Conservation (phyloP, 2,329 filamentous ascomycete genomes). For the Scytalidium lignicola region DNA sequence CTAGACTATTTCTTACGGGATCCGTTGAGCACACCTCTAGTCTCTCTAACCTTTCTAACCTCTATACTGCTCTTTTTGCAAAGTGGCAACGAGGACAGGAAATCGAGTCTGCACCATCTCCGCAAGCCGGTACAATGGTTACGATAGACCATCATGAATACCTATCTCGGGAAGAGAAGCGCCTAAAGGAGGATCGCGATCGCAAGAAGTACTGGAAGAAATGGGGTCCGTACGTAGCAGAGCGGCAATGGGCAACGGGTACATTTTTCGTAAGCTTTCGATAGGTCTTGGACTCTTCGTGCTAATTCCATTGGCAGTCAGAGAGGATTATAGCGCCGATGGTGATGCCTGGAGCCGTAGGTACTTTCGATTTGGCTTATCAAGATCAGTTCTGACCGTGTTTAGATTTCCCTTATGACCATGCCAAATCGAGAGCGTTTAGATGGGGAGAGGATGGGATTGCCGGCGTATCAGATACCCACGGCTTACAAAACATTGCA, state of each 20-base stretch:
- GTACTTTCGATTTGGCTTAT: constrained; percentile 30
- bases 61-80: no score
- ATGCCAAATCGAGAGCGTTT: constrained; percentile 82
- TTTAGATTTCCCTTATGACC: constrained; percentile 87
- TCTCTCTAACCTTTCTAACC: no score
- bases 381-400: not conserved
- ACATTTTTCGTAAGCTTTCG: constrained; percentile 19
- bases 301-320: constrained; percentile 46
- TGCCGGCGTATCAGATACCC: constrained; percentile 88
- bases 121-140: constrained; percentile 58
- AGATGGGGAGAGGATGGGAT: constrained; percentile 98
- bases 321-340: constrained; percentile 85
- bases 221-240: constrained; percentile 92
- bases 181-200: constrained; percentile 79
- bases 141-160: constrained; percentile 84
- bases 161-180: constrained; percentile 83
- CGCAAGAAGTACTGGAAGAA: constrained; percentile 94
- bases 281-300: constrained; percentile 1
- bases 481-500: constrained; percentile 85
- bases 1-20: not conserved
- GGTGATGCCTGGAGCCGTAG: constrained; percentile 95
- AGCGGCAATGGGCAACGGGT: constrained; percentile 95
- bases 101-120: not conserved
- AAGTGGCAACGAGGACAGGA: not conserved
- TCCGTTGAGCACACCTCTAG: no score